Evolutionary conservation across 176 grass and related monocot genomes (phyloP).

Genomic region (Ensete ventricosum): DNA sequence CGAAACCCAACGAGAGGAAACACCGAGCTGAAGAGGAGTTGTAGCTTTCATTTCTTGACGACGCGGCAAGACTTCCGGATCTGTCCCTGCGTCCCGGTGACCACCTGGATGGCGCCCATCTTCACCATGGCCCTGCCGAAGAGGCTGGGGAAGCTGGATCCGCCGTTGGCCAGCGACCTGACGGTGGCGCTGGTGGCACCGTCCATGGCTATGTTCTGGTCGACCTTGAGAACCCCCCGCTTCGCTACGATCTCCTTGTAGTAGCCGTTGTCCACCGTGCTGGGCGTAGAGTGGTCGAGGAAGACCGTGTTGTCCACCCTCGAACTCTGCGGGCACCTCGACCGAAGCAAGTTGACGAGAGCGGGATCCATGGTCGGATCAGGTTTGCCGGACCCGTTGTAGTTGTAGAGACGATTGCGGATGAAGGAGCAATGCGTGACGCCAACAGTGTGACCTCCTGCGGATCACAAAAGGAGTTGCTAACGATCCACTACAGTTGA

Average conservation of each 20-base stretch:
- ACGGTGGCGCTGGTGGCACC: slow-evolving; percentile 37
- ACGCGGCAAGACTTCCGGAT: slow-evolving; percentile 42
- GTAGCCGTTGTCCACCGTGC: slow-evolving; percentile 47
- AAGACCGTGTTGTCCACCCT: slow-evolving; percentile 43
- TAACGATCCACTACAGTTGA: neutral
- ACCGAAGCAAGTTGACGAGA: slow-evolving; percentile 28
- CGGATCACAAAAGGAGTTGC: neutral
- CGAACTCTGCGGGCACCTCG: slow-evolving; percentile 22
- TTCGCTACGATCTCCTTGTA: slow-evolving; percentile 38
- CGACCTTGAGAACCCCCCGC: slow-evolving; percentile 44
- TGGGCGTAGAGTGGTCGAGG: slow-evolving; percentile 43
- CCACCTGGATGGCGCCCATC: slow-evolving; percentile 47
- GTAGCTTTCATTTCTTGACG: neutral
- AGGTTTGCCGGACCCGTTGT: slow-evolving; percentile 36
- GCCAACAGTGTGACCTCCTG: slow-evolving; percentile 75
- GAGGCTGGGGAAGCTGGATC: slow-evolving; percentile 36
- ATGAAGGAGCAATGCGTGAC: slow-evolving; percentile 76
- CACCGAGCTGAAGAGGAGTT: too few species aligned
- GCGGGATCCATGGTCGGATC: slow-evolving; percentile 53
- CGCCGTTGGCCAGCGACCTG: slow-evolving; percentile 21
- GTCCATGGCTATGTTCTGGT: slow-evolving; percentile 41
- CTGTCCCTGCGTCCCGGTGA: slow-evolving; percentile 54
- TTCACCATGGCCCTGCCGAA: slow-evolving; percentile 58
- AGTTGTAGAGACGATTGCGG: slow-evolving; percentile 44
- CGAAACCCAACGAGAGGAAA: too few species aligned